Base-by-base conservation (phyloP, 257 asterid species). In the Scutellaria galericulata region DNA sequence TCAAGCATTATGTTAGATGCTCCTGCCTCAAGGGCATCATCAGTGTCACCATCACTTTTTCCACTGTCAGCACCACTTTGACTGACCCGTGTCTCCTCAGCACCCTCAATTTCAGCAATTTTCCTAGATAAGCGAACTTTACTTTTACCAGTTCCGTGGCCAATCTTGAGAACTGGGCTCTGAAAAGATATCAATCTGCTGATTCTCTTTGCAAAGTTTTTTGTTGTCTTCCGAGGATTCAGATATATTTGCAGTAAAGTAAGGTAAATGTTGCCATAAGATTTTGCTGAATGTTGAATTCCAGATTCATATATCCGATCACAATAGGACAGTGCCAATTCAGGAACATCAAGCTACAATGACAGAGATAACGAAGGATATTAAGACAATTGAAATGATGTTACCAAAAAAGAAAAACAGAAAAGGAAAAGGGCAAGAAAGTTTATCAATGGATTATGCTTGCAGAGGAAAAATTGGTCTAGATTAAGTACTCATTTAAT, bases 31-130 rank as follows among this genome's bases (percentile, higher is more conserved):
- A 39, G 59, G 66, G 72, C 80, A 42, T 95, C 96, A 70, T 92
- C 96, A 9, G 85, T 85, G 72, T 92, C 97, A 39, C 88, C 89
- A 53, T 95, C 99, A 79, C 98, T 95, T 83, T 86, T 92, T 70
- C 97, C 93, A 77, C 97, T 92, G 70, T 90, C 99, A 18, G 96
- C 90, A 73, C 97, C 88, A 78, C 96, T 89, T 68, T 84, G 87
- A 80, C 85, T 89, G 75, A 87, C 59, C 46, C 89, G 96, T 59
- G 74, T 83, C 85, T 92, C 94, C 79, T 81, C 96, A 51, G 97
- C 95, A 9, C 86, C 87, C 84, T 83, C 99, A 68, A 95, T 90
- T 82, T 87, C 94, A 27, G 89, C 99, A 76, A 92, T 87, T 85
- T 90, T 92, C 82, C 75, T 95, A 48, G 86, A 75, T 31, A 81